Evolutionary conservation across 345 rosid species (phyloP).

Genomic region (Eucalyptus paniculata): DNA sequence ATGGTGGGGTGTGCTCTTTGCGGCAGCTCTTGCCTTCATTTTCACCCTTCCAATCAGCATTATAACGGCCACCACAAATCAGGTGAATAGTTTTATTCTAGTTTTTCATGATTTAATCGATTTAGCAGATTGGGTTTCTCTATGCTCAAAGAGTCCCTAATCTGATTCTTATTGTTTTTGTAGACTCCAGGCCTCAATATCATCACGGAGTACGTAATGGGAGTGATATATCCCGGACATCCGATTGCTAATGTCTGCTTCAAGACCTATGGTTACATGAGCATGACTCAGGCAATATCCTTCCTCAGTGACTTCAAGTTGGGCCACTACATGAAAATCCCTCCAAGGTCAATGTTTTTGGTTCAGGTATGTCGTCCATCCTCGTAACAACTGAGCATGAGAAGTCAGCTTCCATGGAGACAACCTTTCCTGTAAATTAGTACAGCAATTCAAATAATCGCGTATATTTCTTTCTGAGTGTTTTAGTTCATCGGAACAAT

Average conservation of each 20-base stretch:
- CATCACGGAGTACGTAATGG: slow-evolving; percentile 82
- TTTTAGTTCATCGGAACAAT: slow-evolving; percentile 61
- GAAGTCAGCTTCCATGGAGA: not conserved
- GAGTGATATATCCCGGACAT: slow-evolving; percentile 64
- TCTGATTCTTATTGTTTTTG: not conserved
- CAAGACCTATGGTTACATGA: slow-evolving; percentile 79
- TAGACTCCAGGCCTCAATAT: slow-evolving; percentile 89
- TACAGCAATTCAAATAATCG: not conserved
- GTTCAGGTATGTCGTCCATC: slow-evolving; percentile 41
- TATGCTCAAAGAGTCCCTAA: not conserved
- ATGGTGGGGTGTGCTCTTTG: slow-evolving; percentile 8
- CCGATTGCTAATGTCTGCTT: slow-evolving; percentile 96
- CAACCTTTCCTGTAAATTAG: not conserved
- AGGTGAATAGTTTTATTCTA: not conserved
- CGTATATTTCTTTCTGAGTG: not conserved
- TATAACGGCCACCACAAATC: slow-evolving; percentile 6
- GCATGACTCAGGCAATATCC: slow-evolving; percentile 93
- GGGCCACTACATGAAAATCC: slow-evolving; percentile 95
- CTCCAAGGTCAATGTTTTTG: slow-evolving; percentile 88
- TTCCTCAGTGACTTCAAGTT: slow-evolving; percentile 88
- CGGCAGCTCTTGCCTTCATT: not conserved
- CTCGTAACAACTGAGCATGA: not conserved
- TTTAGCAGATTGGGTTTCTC: not conserved
- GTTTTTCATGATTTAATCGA: not conserved
- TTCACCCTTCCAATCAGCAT: slow-evolving; percentile 13